Conservation (phyloP, 2,329 filamentous ascomycete species). For the Chrysosporium keratinophilum region DNA sequence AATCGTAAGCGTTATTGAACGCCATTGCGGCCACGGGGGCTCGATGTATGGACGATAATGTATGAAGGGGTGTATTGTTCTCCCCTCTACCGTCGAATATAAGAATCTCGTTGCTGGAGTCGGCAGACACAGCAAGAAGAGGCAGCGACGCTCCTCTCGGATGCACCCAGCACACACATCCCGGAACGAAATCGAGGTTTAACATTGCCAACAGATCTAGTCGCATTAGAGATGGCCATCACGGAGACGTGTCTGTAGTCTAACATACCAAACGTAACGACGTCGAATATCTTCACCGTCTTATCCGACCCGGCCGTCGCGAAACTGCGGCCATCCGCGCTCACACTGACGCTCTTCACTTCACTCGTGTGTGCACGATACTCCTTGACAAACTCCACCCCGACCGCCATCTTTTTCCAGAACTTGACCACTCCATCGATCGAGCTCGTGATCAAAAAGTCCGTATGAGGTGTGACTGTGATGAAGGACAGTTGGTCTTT, state of each 20-base stretch:
- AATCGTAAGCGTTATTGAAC: slow-evolving; percentile 82
- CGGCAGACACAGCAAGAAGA: slow-evolving; percentile 71
- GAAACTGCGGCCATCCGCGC: slow-evolving; percentile 84
- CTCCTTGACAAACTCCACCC: slow-evolving; percentile 96
- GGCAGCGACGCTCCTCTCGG: slow-evolving; percentile 77
- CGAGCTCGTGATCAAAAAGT: slow-evolving; percentile 91
- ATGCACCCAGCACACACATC: slow-evolving; percentile 86
- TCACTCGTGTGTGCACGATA: slow-evolving; percentile 84
- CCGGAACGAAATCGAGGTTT: slow-evolving; percentile 62
- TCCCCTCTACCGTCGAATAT: slow-evolving; percentile 89
- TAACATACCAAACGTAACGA: slow-evolving; percentile 61
- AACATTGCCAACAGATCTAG: slow-evolving; percentile 71
- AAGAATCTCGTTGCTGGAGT: slow-evolving; percentile 59
- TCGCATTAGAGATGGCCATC: slow-evolving; percentile 12
- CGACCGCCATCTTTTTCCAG: slow-evolving; percentile 89
- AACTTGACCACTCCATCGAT: slow-evolving; percentile 97
- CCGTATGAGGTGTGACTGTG: slow-evolving; percentile 78
- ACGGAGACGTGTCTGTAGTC: neutral
- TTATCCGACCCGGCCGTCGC: slow-evolving; percentile 63
- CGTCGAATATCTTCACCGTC: slow-evolving; percentile 48
- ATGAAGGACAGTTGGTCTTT: slow-evolving; percentile 85
- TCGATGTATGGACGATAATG: slow-evolving; percentile 67
- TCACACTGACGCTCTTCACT: slow-evolving; percentile 72
- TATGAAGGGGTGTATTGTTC: slow-evolving; percentile 63
- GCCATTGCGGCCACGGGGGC: slow-evolving; percentile 72